Base-by-base conservation (phyloP, 2,329 filamentous ascomycete genomes). In the Xylaria sp. region DNA sequence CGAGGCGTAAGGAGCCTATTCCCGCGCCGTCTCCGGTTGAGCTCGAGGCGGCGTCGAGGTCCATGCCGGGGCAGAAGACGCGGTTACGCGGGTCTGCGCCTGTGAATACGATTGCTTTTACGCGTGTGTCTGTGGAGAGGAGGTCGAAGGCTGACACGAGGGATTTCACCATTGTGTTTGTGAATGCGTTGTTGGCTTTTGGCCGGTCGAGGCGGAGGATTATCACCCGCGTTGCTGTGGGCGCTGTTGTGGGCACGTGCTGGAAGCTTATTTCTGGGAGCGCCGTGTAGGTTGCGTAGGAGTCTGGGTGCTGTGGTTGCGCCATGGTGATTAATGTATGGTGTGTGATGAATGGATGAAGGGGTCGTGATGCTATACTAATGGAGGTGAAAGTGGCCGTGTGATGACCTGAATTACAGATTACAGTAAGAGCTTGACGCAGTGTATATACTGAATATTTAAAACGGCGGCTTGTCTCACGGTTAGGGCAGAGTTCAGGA, bases 181-280 rank as follows among this genome's bases (percentile, higher is more conserved):
- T 92, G 79, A 93, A 92, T 69, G 89, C 90, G 84, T 93, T 93
- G 80, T 90, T 84, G 68, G 88, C 88, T 12, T 81, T 78, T 0
- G 91, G 91, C 21, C 91, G 87, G 80, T 91, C 84, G 48, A 93
- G 85, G 1, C 87, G 87, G 40, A 92, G 78, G 70, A 92, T 78
- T 59, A 93, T 84, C 60, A 92, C 84, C 18, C 86, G 85, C 0
- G 90, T 92, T 16, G 87, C 85, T 2, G 84, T 81, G 12, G 84
- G 78, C 0, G 90, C 87, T 9, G 80, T 79, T 2, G 78, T 66
- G 0, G 86, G 86, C 71, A 86, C 80, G 74, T 88, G 85, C 54
- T 81, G 82, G 74, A 87, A 76, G 55, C 77, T 80, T 73, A 88
- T 80, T 47, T 84, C 77, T 2, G 82, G 81, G 67, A 85, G 79